Base-by-base conservation (phyloP, 2,329 filamentous ascomycete species). In the Pseudonectria foliicola region DNA sequence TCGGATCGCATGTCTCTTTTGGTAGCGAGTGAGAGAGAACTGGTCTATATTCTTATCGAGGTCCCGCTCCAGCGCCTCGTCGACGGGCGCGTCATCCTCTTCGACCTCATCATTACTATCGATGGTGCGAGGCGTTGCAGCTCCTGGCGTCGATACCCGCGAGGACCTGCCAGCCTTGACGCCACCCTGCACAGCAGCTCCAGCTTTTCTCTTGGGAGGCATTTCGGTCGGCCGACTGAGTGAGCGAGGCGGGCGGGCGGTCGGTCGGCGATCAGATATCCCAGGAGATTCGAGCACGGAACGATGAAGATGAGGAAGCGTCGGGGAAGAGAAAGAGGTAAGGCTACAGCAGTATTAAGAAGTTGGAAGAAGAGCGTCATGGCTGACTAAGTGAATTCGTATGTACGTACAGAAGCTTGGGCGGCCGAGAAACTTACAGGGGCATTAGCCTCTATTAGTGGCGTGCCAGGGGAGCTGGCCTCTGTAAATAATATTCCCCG, bases 151-250 rank as follows among this genome's bases (percentile, higher is more conserved):
- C 29, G 77, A 80, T 39, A 70, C 60, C 36, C 66, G 67, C 27
- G 75, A 80, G 13, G 67, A 64, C 52, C 69, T 73, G 38, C 74
- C 73, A 21, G 66, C 66, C 59, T 81, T 82, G 18, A 65, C 54
- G 26, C 63, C 61, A 34, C 66, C 70, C 38, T 66, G 61, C 38
- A 64, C 64, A 48, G 62, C 66, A 55, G 55, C 49, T 40, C 56
- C 53, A 41, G 81, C 81, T 65, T 86, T 86, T 55, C 82, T 73
- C 64, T 87, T 87, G 13, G 72, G 68, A 44, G 82, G 75, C 82
- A 87, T 86, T 15, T 40, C 42, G 33, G 25, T 35, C 33, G 28
- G 38, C 39, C 56, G 46, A 40, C 31, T 45, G 29, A 29, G 34
- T 43, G 30, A 34, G 35, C 26, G 3, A 23, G 29, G 28, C 15